A percentile compares a stretch with the other conserved stretches of the same genome.
phyloP scores from a whole-genome alignment of 768 basidiomycete species.

The Royoungia palumana region DNA sequence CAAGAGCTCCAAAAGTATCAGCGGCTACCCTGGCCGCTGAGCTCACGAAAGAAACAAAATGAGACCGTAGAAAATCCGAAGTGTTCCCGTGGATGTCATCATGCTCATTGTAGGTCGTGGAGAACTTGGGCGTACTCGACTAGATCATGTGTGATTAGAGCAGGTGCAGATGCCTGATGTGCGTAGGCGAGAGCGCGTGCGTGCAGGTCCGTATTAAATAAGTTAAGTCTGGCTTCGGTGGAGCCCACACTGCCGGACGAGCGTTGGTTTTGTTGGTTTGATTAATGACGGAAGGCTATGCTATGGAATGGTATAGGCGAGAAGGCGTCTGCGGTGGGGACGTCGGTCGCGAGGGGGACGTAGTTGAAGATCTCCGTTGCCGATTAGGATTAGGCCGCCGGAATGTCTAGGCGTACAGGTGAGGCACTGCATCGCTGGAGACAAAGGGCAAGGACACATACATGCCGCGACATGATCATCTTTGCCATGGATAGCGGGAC shows the following conservation, averaged over 20 bases:
- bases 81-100: slow-evolving; percentile 25
- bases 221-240: slow-evolving; percentile 19
- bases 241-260: slow-evolving; percentile 9
- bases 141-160: slow-evolving; percentile 29
- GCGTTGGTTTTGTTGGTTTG: slow-evolving; percentile 13
- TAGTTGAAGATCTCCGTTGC: slow-evolving; percentile 21
- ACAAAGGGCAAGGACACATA: slow-evolving; percentile 23
- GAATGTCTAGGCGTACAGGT: slow-evolving; percentile 26
- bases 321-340: slow-evolving; percentile 34
- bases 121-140: slow-evolving; percentile 11
- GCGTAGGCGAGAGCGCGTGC: slow-evolving; percentile 18
- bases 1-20: slow-evolving; percentile 2
- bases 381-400: slow-evolving; percentile 31
- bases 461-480: slow-evolving; percentile 52
- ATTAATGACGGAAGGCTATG: slow-evolving; percentile 23
- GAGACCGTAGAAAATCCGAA: slow-evolving; percentile 22
- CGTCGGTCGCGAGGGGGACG: slow-evolving; percentile 17
- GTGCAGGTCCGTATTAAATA: slow-evolving; percentile 25
- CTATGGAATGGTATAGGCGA: slow-evolving; percentile 33
- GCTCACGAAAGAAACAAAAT: slow-evolving; percentile 10
- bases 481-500: slow-evolving; percentile 49
- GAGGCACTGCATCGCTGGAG: not conserved
- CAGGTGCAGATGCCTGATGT: slow-evolving; percentile 17
- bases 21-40: slow-evolving; percentile 1
- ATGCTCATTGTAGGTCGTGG: slow-evolving; percentile 22